These are phyloP conservation scores for Penicillium digitatum DNA, from an alignment of 2,329 filamentous ascomycete genomes.

Conservation along the genomic window DNA sequence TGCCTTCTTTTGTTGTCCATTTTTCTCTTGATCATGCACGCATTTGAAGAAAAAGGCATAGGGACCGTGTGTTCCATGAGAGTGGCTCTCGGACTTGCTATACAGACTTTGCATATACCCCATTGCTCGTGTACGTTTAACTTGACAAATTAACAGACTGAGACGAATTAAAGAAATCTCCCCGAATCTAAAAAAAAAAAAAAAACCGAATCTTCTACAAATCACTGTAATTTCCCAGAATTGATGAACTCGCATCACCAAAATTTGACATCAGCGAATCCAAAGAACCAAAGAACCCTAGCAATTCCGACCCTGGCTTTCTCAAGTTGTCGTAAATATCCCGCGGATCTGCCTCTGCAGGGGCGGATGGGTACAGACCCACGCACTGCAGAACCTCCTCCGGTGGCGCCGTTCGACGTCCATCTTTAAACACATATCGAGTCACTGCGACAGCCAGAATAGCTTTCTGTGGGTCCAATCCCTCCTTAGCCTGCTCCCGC, in stretches of 20 bases:
- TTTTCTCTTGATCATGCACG: background rate
- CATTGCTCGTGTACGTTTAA: background rate
- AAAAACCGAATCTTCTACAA: background rate
- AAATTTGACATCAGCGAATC: background rate
- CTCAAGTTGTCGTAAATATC: background rate
- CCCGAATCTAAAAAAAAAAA: background rate
- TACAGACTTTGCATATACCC: background rate
- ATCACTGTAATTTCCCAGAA: background rate
- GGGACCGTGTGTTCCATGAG: background rate
- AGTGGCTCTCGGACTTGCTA: background rate
- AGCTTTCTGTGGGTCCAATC: background rate
- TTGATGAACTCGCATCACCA: background rate
- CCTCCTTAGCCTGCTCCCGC: background rate
- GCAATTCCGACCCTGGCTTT: background rate
- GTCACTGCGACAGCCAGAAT: background rate
- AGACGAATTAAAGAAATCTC: too few species aligned
- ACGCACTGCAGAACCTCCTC: background rate
- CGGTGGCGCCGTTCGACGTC: background rate
- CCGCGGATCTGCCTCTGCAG: background rate
- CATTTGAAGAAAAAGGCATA: background rate
- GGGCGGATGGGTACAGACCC: background rate
- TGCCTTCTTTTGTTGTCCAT: background rate
- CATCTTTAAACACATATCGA: conserved; percentile 2
- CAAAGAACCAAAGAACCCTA: background rate
- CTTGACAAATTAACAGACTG: background rate